Percentiles rank a stretch among this genome's conserved stretches.
Conservation (phyloP, 805 yeast species). For the Pichia ethanolica region DNA sequence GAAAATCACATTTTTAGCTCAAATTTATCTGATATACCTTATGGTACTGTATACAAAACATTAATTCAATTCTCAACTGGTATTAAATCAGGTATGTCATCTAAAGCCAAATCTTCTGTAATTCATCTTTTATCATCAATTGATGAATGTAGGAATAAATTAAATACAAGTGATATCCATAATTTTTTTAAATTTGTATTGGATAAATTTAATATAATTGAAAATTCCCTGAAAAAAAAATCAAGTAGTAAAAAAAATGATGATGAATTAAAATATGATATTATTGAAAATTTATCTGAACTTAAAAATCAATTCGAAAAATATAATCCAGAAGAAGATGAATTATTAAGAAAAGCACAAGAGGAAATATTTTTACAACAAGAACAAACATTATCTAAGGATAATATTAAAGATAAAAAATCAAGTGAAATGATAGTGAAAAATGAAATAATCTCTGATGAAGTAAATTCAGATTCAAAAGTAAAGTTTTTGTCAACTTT, state of each 20-base stretch:
- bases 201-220: conserved; percentile 16
- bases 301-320: conserved; percentile 21
- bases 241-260: conserved; percentile 15
- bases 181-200: conserved; percentile 18
- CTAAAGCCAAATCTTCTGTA: conserved; percentile 21
- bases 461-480: conserved; percentile 14
- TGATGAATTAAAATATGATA: conserved; percentile 17
- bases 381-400: background rate
- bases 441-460: no score
- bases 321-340: conserved; percentile 22
- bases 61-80: conserved; percentile 10
- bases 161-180: conserved; percentile 6
- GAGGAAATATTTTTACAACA: conserved; percentile 7
- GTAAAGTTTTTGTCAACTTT: conserved; percentile 21
- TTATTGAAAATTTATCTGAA: conserved; percentile 22
- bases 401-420: background rate
- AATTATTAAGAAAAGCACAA: conserved; percentile 17
- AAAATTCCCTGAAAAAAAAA: conserved; percentile 13
- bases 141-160: conserved; percentile 12
- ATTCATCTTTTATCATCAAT: conserved; percentile 25
- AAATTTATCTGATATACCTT: background rate
- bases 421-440: background rate
- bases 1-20: conserved; percentile 11
- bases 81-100: conserved; percentile 12
- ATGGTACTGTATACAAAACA: conserved; percentile 6